These are phyloP conservation scores for Chlamydomonas schloesseri DNA, from an alignment of 139 green algal genomes.

Conservation along the genomic window DNA sequence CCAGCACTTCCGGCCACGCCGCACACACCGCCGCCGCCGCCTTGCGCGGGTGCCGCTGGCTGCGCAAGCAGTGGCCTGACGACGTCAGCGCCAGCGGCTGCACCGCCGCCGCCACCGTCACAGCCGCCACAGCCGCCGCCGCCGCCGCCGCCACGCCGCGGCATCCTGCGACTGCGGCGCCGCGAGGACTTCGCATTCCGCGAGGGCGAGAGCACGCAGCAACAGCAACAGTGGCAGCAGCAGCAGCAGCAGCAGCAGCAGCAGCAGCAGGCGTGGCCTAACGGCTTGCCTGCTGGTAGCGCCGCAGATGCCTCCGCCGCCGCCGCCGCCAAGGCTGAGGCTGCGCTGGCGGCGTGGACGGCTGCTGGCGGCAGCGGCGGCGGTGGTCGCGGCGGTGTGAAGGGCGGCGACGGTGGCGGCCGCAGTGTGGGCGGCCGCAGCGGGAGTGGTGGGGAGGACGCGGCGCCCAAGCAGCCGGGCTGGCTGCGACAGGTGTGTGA, in stretches of 20 bases:
- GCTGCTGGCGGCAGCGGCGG: no score
- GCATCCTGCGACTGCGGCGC: background rate
- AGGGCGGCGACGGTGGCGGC: no score
- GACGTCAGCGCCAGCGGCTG: background rate
- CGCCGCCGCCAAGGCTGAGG: no score
- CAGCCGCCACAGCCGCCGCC: background rate
- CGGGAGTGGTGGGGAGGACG: no score
- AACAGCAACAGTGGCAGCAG: background rate
- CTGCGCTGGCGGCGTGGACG: no score
- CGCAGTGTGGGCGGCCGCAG: no score
- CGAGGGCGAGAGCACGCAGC: no score
- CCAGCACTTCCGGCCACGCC: background rate
- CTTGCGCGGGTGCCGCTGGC: no score
- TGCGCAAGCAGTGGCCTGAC: background rate
- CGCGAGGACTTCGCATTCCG: background rate
- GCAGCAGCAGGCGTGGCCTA: no score
- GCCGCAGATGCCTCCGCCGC: no score
- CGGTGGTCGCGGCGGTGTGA: no score
- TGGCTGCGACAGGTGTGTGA: slow-evolving; percentile 5
- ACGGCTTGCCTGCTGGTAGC: background rate
- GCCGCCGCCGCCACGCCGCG: background rate
- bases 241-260: background rate
- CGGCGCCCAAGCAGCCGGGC: background rate
- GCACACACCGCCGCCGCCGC: background rate
- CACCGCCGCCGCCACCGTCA: background rate